Percentiles rank a stretch among this genome's conserved stretches.
Evolutionary conservation across 169 alveolate genomes (phyloP).

Genomic region (Blepharisma undulans): DNA sequence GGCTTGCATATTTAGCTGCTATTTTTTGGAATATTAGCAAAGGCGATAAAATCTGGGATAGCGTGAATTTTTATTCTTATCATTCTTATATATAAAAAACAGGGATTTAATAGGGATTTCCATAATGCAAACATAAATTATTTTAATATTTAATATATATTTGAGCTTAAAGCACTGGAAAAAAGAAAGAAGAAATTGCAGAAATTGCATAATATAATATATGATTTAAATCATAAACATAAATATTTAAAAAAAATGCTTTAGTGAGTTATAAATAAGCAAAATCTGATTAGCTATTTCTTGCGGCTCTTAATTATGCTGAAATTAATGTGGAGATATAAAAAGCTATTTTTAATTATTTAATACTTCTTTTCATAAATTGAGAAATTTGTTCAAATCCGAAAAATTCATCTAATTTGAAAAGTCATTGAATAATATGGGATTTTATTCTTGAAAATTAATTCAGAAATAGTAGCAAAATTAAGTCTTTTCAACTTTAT

Average conservation of each 20-base stretch:
- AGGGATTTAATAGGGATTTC: no score
- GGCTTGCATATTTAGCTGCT: conserved; percentile 50
- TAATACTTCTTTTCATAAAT: not conserved
- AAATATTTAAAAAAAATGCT: not conserved
- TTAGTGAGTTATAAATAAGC: not conserved
- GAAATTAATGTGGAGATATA: no score
- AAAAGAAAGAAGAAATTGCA: not conserved
- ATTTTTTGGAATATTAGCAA: conserved; percentile 45
- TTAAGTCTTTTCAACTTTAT: not conserved
- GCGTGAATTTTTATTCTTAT: no score
- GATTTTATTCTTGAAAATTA: not conserved
- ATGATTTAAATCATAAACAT: no score
- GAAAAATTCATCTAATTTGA: not conserved
- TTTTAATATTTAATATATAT: no score
- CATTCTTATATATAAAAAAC: no score
- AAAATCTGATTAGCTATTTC: not conserved
- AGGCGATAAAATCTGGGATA: no score
- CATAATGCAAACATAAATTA: no score
- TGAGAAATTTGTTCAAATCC: not conserved
- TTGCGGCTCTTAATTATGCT: not conserved
- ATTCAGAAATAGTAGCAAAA: not conserved
- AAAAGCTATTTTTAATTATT: no score
- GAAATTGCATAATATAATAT: not conserved
- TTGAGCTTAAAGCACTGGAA: no score
- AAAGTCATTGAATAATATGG: not conserved